Percentiles rank a stretch among this genome's conserved stretches.
phyloP scores from a whole-genome alignment of 2,329 filamentous ascomycete genomes.

The Ceratocystis eucalypticola region DNA sequence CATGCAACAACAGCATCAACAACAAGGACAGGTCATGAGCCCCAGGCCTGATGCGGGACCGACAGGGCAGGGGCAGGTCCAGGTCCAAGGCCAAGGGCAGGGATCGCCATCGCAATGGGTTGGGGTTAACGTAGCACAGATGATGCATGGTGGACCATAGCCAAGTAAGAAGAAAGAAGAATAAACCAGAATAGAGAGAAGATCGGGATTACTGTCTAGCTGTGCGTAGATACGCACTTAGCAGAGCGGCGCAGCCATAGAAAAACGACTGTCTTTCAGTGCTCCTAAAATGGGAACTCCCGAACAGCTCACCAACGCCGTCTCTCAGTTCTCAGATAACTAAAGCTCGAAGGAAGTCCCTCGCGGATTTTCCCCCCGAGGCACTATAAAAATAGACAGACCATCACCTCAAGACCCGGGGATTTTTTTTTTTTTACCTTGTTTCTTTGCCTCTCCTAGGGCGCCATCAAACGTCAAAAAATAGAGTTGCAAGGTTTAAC shows the following conservation, averaged over 20 bases:
- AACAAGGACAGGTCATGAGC: constrained; percentile 20
- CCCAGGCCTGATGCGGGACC: not conserved
- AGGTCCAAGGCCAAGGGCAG: constrained; percentile 15
- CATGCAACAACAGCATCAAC: constrained; percentile 25
- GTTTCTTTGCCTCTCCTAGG: too few relatives aligned
- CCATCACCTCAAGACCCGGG: too few relatives aligned
- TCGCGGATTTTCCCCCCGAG: too few relatives aligned
- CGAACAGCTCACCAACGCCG: too few relatives aligned
- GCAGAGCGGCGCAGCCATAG: too few relatives aligned
- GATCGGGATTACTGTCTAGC: not conserved
- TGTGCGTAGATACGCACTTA: not conserved
- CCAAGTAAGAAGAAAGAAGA: not conserved
- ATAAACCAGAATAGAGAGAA: not conserved
- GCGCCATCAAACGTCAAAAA: not conserved
- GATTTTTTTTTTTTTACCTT: not conserved
- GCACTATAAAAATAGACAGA: too few relatives aligned
- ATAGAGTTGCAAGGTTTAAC: not conserved
- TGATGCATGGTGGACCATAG: constrained; percentile 28
- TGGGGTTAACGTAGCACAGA: constrained; percentile 32
- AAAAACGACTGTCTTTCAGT: too few relatives aligned
- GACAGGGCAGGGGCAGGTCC: constrained; percentile 10
- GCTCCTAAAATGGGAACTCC: too few relatives aligned
- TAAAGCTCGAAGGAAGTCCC: too few relatives aligned
- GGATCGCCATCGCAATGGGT: constrained; percentile 29
- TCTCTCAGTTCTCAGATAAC: too few relatives aligned